Evolutionary conservation across 192 early-diverging fungal genomes (phyloP).

Genomic region (Coemansia sp.): DNA sequence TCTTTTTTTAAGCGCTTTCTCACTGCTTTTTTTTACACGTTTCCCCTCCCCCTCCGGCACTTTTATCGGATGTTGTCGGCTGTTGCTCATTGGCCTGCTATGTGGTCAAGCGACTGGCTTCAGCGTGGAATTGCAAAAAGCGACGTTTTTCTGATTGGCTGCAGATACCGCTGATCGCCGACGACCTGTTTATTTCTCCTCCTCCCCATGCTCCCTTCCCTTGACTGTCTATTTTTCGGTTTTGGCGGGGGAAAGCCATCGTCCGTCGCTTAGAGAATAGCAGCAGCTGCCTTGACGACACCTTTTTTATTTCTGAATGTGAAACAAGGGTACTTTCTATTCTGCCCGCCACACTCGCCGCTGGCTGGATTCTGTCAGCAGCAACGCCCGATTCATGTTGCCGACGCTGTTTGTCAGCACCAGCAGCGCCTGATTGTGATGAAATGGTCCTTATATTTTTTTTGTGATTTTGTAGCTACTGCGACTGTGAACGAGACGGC

Average conservation of each 20-base stretch:
- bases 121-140: background rate
- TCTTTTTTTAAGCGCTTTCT: background rate
- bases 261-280: no score
- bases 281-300: no score
- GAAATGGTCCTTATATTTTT: no score
- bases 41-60: background rate
- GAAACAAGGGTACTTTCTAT: no score
- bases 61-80: constrained; percentile 6
- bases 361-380: no score
- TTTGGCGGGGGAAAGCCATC: no score
- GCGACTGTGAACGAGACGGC: background rate
- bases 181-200: background rate
- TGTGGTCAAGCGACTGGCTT: constrained; percentile 4
- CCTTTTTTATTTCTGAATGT: no score
- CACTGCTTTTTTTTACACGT: background rate
- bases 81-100: background rate
- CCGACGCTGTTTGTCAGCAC: background rate
- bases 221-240: no score
- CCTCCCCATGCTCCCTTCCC: background rate
- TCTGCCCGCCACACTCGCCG: no score
- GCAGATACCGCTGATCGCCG: constrained; percentile 4
- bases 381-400: no score
- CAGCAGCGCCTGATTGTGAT: background rate
- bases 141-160: background rate
- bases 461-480: background rate